Conservation (phyloP, 768 basidiomycete genomes). For the Pulveroboletus sp. region DNA sequence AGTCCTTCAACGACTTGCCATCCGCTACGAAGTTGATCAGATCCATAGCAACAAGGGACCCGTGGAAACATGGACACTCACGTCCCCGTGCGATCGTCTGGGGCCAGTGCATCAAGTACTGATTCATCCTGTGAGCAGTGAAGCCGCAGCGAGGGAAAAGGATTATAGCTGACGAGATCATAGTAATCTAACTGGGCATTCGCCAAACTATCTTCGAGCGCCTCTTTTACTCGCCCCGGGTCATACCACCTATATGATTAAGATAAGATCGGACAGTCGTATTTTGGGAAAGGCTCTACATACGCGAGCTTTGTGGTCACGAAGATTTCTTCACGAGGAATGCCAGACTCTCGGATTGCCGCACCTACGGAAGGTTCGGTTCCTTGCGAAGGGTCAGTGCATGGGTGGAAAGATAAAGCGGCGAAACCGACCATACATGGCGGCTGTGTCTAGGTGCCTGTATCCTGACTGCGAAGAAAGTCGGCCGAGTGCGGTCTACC, state of each 20-base stretch:
- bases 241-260: constrained; percentile 15
- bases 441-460: constrained; percentile 41
- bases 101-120: constrained; percentile 3
- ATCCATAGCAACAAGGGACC: background rate
- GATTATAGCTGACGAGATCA: constrained; percentile 34
- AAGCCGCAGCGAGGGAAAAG: background rate
- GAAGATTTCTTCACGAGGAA: constrained; percentile 45
- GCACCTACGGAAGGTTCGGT: constrained; percentile 46
- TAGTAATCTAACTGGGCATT: constrained; percentile 44
- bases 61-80: background rate
- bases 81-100: constrained; percentile 3
- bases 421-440: constrained; percentile 4
- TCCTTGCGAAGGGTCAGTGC: background rate
- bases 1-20: background rate
- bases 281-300: background rate
- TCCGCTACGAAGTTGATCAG: background rate
- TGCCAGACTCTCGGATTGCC: constrained; percentile 42
- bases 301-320: constrained; percentile 51
- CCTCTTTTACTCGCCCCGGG: constrained; percentile 35
- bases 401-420: background rate
- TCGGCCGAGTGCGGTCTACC: background rate
- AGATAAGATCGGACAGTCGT: background rate
- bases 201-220: constrained; percentile 40
- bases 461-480: constrained; percentile 32
- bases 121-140: background rate